Conservation (phyloP, 257 asterid genomes). For the Gynochthodes officinalis region DNA sequence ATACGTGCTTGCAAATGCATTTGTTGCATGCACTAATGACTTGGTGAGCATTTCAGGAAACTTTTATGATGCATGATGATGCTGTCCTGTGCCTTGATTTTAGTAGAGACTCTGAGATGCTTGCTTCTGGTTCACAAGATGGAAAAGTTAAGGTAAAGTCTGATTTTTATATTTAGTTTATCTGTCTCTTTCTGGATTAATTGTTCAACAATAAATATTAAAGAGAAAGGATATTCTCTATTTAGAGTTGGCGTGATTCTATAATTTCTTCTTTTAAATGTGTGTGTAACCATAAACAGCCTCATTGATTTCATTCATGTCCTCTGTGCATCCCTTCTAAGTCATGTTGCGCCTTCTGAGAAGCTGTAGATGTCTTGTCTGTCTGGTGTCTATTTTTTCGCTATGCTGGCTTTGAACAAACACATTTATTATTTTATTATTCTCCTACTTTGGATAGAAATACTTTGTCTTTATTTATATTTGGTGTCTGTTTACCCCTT, state of each 20-base stretch:
- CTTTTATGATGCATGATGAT: slow-evolving; percentile 97
- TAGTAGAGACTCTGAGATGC: slow-evolving; percentile 97
- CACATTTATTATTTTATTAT: no score
- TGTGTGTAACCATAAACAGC: neutral
- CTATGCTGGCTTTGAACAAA: neutral
- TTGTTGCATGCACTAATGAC: slow-evolving; percentile 21
- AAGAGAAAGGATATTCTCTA: neutral
- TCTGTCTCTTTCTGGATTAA: neutral
- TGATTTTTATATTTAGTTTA: slow-evolving; percentile 4
- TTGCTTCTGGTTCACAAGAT: slow-evolving; percentile 97
- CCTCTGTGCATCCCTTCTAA: no score
- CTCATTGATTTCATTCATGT: neutral
- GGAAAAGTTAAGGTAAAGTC: slow-evolving; percentile 83
- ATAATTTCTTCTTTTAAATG: neutral
- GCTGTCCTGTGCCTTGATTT: slow-evolving; percentile 91
- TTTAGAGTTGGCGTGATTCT: neutral
- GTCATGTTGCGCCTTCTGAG: neutral
- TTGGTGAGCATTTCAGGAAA: slow-evolving; percentile 61
- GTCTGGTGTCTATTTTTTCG: neutral
- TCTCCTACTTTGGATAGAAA: no score
- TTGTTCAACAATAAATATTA: no score
- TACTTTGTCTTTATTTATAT: no score
- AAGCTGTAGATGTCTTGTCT: neutral
- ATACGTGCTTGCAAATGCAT: slow-evolving; percentile 8
- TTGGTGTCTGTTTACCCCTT: no score